Evolutionary conservation across 192 early-diverging fungal species (phyloP).

Genomic region (Glomus cerebriforme): DNA sequence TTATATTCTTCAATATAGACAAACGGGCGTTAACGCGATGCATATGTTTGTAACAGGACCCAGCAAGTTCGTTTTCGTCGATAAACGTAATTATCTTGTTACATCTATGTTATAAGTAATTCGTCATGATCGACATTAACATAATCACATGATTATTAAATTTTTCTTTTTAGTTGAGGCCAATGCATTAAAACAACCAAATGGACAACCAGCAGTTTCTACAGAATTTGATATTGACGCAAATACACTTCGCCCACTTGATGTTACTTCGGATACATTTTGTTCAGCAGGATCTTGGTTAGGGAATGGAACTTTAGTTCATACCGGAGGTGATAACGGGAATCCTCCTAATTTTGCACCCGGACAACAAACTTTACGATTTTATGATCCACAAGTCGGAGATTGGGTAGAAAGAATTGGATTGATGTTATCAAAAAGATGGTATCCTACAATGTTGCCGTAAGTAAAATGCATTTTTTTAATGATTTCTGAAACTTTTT

Average conservation of each 20-base stretch:
- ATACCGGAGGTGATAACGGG: constrained; percentile 48
- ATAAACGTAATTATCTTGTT: neutral
- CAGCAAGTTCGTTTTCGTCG: neutral
- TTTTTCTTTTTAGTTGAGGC: neutral
- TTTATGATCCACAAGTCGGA: neutral
- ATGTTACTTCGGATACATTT: constrained; percentile 41
- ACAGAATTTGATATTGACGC: neutral
- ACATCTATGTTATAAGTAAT: too few species aligned
- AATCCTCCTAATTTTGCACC: neutral
- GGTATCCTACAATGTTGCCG: neutral
- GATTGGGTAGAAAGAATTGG: neutral
- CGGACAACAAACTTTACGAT: neutral
- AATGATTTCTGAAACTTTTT: too few species aligned
- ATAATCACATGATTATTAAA: too few species aligned
- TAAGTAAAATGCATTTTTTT: neutral
- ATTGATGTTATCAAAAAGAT: neutral
- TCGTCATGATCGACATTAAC: neutral
- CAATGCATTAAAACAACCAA: neutral
- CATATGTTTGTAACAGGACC: neutral
- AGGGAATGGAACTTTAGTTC: constrained; percentile 51
- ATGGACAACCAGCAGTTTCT: neutral
- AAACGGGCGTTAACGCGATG: neutral
- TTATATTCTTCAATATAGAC: too few species aligned
- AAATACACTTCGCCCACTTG: constrained; percentile 17
- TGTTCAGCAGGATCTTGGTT: constrained; percentile 49